Base-by-base conservation (phyloP, 1,139 yeast genomes). In the Tardiomyces depauwii region DNA sequence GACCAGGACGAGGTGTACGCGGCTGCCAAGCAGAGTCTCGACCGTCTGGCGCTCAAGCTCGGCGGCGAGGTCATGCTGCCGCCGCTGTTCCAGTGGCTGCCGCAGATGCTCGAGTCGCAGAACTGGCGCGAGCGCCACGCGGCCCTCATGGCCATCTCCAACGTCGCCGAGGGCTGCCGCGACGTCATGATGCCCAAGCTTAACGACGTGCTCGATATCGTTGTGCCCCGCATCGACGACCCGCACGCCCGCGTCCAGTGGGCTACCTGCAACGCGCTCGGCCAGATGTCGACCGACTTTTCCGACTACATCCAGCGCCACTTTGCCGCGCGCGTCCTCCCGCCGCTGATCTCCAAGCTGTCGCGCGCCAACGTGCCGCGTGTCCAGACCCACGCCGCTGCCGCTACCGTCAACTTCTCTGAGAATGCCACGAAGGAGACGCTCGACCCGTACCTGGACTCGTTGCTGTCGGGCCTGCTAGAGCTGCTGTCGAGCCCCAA, bases 331-430 rank as follows among this genome's bases (percentile, higher is more conserved):
- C 72, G 83, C 53, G 81, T 91, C 40, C 71, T 93, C 46, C 97
- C 97, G 11, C 93, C 94, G 5, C 74, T 91, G 53, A 85, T 89
- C 48, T 81, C 94, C 2, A 87, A 78, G 71, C 73, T 89, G 49
- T 80, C 83, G 2, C 71, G 69, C 52, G 72, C 73, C 49, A 77
- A 85, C 19, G 88, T 83, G 30, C 94, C 93, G 49, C 74, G 97
- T 59, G 98, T 91, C 25, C 97, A 89, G 67, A 88, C 96, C 0
- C 98, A 91, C 62, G 98, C 96, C 14, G 97, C 98, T 39, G 98
- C 98, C 43, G 98, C 98, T 0, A 72, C 91, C 58, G 97, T 91
- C 41, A 91, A 91, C 62, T 91, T 91, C 62, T 80, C 93, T 43
- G 98, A 91, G 63, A 88, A 84, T 53, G 96, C 98, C 2, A 70